A percentile compares a stretch with the other conserved stretches of the same genome.
phyloP scores from a whole-genome alignment of 768 basidiomycete genomes.

The Naganishia onofrii region DNA sequence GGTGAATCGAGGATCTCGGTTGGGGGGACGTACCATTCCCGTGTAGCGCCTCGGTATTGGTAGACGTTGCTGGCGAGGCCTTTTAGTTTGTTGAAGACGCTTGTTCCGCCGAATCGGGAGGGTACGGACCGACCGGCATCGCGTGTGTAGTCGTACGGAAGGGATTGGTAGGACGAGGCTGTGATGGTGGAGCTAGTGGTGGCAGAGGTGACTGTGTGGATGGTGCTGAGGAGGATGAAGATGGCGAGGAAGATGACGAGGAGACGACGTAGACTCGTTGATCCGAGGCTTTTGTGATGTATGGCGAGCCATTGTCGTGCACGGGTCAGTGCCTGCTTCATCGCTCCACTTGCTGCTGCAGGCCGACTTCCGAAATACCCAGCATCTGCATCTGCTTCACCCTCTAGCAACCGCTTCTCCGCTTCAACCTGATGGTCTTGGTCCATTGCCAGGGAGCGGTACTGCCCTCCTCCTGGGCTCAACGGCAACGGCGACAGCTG shows the following conservation, averaged over 20 bases:
- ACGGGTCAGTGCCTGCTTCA: not conserved
- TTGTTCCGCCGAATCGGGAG: not conserved
- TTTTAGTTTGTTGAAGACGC: slow-evolving; percentile 1
- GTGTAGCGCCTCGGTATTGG: not conserved
- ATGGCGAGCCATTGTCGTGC: not conserved
- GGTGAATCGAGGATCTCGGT: slow-evolving; percentile 6
- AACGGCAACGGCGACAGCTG: slow-evolving; percentile 6
- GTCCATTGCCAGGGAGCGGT: slow-evolving; percentile 1
- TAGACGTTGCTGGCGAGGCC: slow-evolving; percentile 5
- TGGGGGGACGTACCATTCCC: slow-evolving; percentile 8
- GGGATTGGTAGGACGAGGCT: not conserved
- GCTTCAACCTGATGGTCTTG: not conserved
- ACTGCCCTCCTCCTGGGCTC: slow-evolving; percentile 8
- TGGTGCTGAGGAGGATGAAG: not conserved
- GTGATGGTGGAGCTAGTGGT: not conserved
- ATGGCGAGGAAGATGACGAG: not conserved
- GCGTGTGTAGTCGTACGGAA: slow-evolving; percentile 6
- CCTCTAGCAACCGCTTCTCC: not conserved
- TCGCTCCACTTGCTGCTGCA: not conserved
- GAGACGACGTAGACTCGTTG: not conserved
- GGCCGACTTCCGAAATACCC: not conserved
- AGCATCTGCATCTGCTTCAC: not conserved
- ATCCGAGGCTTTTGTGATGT: not conserved
- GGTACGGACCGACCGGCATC: slow-evolving; percentile 1
- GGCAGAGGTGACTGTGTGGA: not conserved